phyloP scores from a whole-genome alignment of 2,329 filamentous ascomycete genomes.

The Trichoderma atrobrunneum region DNA sequence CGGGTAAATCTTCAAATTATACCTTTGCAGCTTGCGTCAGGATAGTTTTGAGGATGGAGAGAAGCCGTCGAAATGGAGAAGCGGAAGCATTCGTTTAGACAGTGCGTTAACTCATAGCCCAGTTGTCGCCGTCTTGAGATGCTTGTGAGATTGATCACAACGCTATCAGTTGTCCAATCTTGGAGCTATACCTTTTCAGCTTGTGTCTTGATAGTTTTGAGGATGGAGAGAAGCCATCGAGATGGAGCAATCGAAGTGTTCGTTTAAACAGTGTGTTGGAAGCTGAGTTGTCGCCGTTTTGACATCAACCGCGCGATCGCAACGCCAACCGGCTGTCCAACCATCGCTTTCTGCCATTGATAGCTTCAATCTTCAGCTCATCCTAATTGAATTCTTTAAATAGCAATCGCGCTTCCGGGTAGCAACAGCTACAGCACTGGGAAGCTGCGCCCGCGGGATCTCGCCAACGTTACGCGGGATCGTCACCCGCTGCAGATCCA shows the following conservation, averaged over 20 bases:
- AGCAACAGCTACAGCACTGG: neutral
- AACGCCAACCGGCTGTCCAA: neutral
- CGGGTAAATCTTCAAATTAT: neutral
- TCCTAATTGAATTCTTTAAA: neutral
- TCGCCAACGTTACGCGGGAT: neutral
- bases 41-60: neutral
- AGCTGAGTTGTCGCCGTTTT: neutral
- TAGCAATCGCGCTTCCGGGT: neutral
- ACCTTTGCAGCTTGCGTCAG: neutral
- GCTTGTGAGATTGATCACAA: no score
- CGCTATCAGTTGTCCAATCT: neutral
- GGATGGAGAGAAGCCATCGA: neutral
- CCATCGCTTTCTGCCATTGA: no score
- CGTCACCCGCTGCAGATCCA: neutral
- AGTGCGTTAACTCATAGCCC: neutral
- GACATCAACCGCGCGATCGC: neutral
- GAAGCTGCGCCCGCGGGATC: neutral
- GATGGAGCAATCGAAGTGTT: neutral
- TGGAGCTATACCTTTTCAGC: neutral
- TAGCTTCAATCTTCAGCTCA: neutral
- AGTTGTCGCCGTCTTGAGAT: neutral
- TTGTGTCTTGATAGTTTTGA: neutral
- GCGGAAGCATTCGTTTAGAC: no score
- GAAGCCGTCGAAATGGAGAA: neutral
- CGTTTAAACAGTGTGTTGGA: neutral